Conservation (phyloP, 306 rosid genomes). For the Glycine soja region DNA sequence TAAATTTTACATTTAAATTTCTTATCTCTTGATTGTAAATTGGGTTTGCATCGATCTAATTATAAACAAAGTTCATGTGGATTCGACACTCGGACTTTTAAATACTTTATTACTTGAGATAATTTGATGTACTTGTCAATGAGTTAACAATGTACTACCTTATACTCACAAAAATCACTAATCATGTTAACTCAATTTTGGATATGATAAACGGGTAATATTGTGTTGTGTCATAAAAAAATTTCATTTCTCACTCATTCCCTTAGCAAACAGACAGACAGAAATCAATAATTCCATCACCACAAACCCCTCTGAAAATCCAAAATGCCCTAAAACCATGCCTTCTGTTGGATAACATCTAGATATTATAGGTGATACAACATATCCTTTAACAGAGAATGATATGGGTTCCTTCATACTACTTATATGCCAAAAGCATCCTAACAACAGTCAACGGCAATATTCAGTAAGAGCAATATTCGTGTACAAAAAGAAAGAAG, state of each 20-base stretch:
- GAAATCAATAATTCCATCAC: conserved; percentile 4
- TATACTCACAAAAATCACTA: conserved; percentile 2
- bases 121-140: too few relatives aligned
- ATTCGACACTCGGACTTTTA: too few relatives aligned
- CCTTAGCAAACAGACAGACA: not conserved
- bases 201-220: conserved; percentile 1
- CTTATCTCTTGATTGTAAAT: too few relatives aligned
- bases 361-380: not conserved
- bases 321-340: not conserved
- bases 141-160: too few relatives aligned
- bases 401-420: conserved; percentile 5
- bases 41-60: too few relatives aligned
- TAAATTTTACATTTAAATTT: too few relatives aligned
- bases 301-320: conserved; percentile 28
- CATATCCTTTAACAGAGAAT: not conserved
- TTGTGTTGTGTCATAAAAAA: not conserved
- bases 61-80: too few relatives aligned
- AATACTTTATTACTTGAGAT: too few relatives aligned
- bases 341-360: conserved; percentile 1
- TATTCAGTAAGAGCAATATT: conserved; percentile 7
- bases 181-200: conserved; percentile 24
- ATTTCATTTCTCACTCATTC: conserved; percentile 2
- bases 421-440: conserved; percentile 3
- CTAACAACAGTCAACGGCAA: not conserved
- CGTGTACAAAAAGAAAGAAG: not conserved